Evolutionary conservation across 2,329 filamentous ascomycete species (phyloP).

Genomic region (Fusarium luffae): DNA sequence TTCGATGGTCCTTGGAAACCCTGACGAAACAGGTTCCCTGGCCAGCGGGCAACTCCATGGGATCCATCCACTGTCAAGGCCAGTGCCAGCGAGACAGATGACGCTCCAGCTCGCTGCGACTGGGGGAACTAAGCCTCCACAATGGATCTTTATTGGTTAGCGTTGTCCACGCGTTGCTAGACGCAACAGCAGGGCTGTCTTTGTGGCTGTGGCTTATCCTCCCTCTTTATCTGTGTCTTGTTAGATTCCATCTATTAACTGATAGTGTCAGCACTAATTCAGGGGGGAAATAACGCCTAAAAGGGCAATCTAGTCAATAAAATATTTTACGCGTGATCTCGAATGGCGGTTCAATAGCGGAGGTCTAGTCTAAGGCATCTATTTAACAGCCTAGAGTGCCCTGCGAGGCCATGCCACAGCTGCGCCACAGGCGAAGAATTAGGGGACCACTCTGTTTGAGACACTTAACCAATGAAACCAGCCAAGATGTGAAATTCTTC

Average conservation of each 20-base stretch:
- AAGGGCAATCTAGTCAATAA: not conserved
- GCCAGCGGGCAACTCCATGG: conserved; percentile 25
- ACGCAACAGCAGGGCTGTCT: conserved; percentile 29
- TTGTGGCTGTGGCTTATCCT: conserved; percentile 23
- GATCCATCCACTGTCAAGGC: not conserved
- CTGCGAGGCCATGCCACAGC: conserved; percentile 24
- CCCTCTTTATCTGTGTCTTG: not conserved
- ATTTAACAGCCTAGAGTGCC: not conserved
- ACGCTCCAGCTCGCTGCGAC: conserved; percentile 18
- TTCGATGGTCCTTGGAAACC: conserved; percentile 31
- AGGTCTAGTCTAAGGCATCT: not conserved
- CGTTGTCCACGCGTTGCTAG: conserved; percentile 40
- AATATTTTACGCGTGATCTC: not conserved
- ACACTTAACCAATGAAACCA: conserved; percentile 20
- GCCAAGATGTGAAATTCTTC: not conserved
- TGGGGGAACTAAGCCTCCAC: conserved; percentile 18
- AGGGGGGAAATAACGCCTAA: conserved; percentile 8
- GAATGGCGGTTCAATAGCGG: not conserved
- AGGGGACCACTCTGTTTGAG: conserved; percentile 11
- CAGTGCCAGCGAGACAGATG: conserved; percentile 5
- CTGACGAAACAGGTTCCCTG: conserved; percentile 43
- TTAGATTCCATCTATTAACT: not conserved
- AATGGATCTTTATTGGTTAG: conserved; percentile 1
- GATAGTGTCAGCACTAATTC: not conserved
- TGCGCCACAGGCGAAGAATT: conserved; percentile 33